phyloP scores from a whole-genome alignment of 1,284 basidiomycete species.

The Crocinoboletus sp. region DNA sequence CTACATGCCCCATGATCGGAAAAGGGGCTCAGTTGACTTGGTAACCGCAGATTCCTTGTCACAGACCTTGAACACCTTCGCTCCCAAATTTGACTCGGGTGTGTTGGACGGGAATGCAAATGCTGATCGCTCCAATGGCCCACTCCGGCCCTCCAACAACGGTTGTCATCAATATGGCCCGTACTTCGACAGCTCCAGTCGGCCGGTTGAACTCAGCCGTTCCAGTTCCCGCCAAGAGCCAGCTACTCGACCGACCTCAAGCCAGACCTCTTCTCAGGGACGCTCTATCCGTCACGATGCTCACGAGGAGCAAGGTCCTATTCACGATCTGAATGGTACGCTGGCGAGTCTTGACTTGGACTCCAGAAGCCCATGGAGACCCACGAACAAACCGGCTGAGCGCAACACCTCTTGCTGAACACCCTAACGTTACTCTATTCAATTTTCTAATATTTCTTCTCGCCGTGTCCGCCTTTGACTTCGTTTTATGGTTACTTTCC shows the following conservation, averaged over 20 bases:
- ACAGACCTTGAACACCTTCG: slow-evolving; percentile 42
- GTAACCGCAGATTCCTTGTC: slow-evolving; percentile 33
- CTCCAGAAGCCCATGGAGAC: slow-evolving; percentile 28
- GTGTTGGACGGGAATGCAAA: slow-evolving; percentile 16
- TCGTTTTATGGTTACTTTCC: slow-evolving; percentile 24
- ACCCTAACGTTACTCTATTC: slow-evolving; percentile 11
- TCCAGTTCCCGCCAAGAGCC: slow-evolving; percentile 44
- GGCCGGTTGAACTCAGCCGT: slow-evolving; percentile 34
- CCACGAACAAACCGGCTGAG: slow-evolving; percentile 16
- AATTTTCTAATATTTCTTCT: slow-evolving; percentile 16
- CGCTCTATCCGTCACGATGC: slow-evolving; percentile 17
- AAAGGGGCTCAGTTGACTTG: slow-evolving; percentile 31
- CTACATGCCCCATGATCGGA: slow-evolving; percentile 31
- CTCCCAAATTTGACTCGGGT: slow-evolving; percentile 20
- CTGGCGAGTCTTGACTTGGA: slow-evolving; percentile 68
- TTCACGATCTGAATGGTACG: slow-evolving; percentile 72
- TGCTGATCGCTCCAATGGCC: slow-evolving; percentile 38
- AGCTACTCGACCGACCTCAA: slow-evolving; percentile 48
- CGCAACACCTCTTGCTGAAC: slow-evolving; percentile 22
- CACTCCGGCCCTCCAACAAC: slow-evolving; percentile 42
- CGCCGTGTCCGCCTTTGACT: slow-evolving; percentile 13
- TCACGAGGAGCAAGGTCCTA: slow-evolving; percentile 44
- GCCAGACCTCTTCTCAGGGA: slow-evolving; percentile 33
- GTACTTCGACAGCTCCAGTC: slow-evolving; percentile 36
- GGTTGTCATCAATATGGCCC: slow-evolving; percentile 41